Base-by-base conservation (phyloP, 352 stramenopile species). In the Pythium vanterpoolii region DNA sequence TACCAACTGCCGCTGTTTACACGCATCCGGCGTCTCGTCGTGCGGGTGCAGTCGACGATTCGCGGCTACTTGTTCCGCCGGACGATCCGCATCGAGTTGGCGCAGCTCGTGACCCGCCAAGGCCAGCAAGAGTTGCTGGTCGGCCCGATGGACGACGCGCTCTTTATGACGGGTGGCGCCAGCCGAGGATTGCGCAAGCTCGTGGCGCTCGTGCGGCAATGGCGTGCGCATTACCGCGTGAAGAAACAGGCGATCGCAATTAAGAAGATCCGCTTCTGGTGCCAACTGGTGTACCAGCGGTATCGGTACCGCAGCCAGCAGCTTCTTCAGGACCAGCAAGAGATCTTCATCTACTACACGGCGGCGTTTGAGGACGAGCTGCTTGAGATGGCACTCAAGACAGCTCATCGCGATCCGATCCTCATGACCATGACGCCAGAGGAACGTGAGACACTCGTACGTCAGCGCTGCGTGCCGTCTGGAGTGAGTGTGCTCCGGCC, bases 251-350 rank as follows among this genome's bases (percentile, higher is more conserved):
- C 76, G 3, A 75, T 88, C 21, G 79, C 79, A 19, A 73, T 90
- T 52, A 83, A 83, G 51, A 92, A 90, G 60, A 92, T 89, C 38
- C 78, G 74, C 3, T 86, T 90, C 42, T 92, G 79, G 82, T 88
- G 78, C 21, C 78, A 87, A 66, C 77, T 90, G 74, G 70, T 89
- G 33, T 82, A 80, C 47, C 79, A 87, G 60, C 79, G 77, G 10
- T 80, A 92, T 43, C 63, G 59, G 5, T 76, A 77, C 43, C 79
- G 79, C 24, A 79, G 71, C 19, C 66, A 73, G 26, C 76, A 83
- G 45, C 62, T 92, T 28, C 60, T 88, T 0, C 62, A 52, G 2
- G 69, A 86, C 0, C 64, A 87, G 23, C 78, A 90, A 57, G 71
- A 89, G 52, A 71, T 93, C 7, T 85, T 78, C 62, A 80, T 93